Conservation (phyloP, 768 basidiomycete species). For the Pleurotus eryngii region DNA sequence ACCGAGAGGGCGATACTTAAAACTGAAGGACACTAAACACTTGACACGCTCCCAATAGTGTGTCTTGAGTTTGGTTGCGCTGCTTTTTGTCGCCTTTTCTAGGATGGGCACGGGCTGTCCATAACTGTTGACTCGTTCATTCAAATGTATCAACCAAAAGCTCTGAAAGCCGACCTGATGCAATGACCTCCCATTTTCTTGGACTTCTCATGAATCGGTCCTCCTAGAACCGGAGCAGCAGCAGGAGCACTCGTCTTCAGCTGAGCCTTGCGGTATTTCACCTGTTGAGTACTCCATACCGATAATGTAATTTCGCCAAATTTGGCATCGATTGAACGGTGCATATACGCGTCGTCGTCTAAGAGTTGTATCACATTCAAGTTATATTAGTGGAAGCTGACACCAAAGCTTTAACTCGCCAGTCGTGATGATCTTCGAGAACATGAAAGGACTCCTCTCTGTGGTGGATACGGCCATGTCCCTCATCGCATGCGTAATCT, state of each 20-base stretch:
- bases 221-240: background rate
- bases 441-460: conserved; percentile 2
- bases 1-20: conserved; percentile 19
- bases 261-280: conserved; percentile 1
- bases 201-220: conserved; percentile 20
- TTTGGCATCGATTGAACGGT: background rate
- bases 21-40: conserved; percentile 11
- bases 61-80: background rate
- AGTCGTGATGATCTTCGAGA: conserved; percentile 8
- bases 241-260: background rate
- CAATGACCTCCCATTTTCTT: conserved; percentile 25
- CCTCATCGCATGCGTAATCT: background rate
- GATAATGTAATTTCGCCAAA: conserved; percentile 8
- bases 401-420: background rate
- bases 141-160: background rate
- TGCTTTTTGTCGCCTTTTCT: too few species aligned
- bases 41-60: background rate
- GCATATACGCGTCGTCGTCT: conserved; percentile 12
- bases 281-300: conserved; percentile 8
- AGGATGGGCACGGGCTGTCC: background rate
- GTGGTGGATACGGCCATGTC: background rate
- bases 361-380: background rate
- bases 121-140: background rate
- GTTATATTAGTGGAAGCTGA: too few species aligned
- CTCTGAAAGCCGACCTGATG: conserved; percentile 16